Evolutionary conservation across 768 basidiomycete genomes (phyloP), one percentile per base, ranked within the genome.

Genomic region (Strobilomyces echinocephalus): DNA sequence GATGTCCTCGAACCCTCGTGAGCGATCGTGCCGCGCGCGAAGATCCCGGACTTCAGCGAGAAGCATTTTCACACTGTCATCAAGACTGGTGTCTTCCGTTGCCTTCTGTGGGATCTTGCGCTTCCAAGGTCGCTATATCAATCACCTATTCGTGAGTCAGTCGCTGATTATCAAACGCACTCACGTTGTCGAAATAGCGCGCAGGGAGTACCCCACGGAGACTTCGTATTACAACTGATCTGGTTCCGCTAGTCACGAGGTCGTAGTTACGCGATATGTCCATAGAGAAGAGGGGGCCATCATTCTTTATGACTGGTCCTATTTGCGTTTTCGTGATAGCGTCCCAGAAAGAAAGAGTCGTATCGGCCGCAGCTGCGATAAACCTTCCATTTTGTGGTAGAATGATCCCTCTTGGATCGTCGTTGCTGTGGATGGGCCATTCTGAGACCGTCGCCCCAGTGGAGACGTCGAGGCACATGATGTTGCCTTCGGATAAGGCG

Each of bases 311-410:
- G 43, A 61, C 5, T 6, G 52, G 20, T 8, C 60, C 55, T 8
- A 54, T 49, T 21, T n/a, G 60, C 16, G 34, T 8, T 12, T 42
- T 39, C 2, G 52, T 58, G 8, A n/a, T 24, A 18, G 49, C 49
- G 21, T 61, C 60, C 60, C 60, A 61, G 30, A 61, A 57, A 1
- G 49, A 51, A 24, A 61, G 7, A 0, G 48, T 49, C 9, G 47
- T 56, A 14, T 40, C 16, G 9, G 50, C 54, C 0, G 33, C 10
- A 1, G 44, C 52, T 7, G 16, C 47, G 21, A 61, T 46, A 28
- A 58, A 61, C 15, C 33, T 52, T 16, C 46, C 54, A 12, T 60
- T 60, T n/a, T 10, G 14, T 2, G 59, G 28, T 1, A 61, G 18
- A 4, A 15, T 0, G 15, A 60, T 60, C 6, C 52, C 34, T 6